Evolutionary conservation across 495 filamentous ascomycete genomes (phyloP).

Genomic region (Trichoderma orchidacearum): DNA sequence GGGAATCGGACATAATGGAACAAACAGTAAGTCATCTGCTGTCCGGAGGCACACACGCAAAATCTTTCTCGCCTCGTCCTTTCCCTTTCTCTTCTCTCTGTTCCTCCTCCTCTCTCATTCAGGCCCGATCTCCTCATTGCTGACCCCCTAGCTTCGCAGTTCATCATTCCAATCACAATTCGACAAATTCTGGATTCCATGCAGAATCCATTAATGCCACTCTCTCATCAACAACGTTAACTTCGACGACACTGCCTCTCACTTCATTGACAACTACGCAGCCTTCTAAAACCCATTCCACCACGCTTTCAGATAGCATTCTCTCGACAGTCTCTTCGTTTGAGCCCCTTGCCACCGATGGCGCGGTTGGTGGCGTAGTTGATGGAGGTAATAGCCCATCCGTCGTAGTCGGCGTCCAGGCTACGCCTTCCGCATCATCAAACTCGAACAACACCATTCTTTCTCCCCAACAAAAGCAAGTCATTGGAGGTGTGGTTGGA

Average conservation of each 20-base stretch:
- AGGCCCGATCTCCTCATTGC: background rate
- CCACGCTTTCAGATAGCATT: background rate
- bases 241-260: background rate
- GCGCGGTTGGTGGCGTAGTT: background rate
- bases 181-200: background rate
- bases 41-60: background rate
- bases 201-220: background rate
- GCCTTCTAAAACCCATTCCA: background rate
- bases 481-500: slow-evolving; percentile 50
- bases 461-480: slow-evolving; percentile 11
- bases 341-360: background rate
- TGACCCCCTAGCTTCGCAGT: background rate
- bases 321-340: background rate
- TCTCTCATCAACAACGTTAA: background rate
- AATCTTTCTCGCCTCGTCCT: background rate
- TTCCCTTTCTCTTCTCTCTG: no score
- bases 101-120: no score
- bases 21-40: background rate
- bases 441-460: background rate
- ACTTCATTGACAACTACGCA: background rate
- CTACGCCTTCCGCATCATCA: background rate
- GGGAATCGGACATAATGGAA: background rate
- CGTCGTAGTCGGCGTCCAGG: background rate
- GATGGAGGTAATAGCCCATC: background rate
- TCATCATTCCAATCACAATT: background rate